phyloP scores from a whole-genome alignment of 805 yeast species.

The Wickerhamiella lipophila region DNA sequence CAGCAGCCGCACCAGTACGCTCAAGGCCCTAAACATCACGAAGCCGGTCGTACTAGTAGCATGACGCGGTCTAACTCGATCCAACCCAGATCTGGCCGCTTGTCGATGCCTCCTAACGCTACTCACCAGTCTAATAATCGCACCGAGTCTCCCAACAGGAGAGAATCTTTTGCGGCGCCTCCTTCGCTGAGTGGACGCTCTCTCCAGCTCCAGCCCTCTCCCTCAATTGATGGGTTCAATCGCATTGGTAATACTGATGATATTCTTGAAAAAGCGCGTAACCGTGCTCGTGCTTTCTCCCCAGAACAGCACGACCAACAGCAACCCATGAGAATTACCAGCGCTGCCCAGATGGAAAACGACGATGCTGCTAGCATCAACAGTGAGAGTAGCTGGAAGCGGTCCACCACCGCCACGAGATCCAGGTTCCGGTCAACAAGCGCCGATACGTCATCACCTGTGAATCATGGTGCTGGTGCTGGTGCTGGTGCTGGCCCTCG shows the following conservation, averaged over 20 bases:
- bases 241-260: slow-evolving; percentile 3
- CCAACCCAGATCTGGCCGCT: neutral
- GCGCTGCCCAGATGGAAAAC: slow-evolving; percentile 10
- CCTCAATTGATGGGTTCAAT: slow-evolving; percentile 11
- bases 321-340: neutral
- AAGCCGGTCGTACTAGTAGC: neutral
- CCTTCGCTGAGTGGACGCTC: neutral
- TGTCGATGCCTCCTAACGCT: neutral
- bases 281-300: slow-evolving; percentile 1
- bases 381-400: slow-evolving; percentile 20
- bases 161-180: slow-evolving; percentile 3
- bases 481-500: too few relatives aligned
- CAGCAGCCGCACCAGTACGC: slow-evolving; percentile 1
- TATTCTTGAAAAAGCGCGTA: slow-evolving; percentile 2
- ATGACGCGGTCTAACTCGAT: neutral
- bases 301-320: neutral
- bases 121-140: neutral
- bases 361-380: slow-evolving; percentile 17
- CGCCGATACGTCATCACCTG: neutral
- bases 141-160: neutral
- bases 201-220: slow-evolving; percentile 10
- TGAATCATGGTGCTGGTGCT: too few relatives aligned
- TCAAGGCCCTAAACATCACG: neutral
- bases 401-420: slow-evolving; percentile 10
- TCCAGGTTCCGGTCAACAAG: slow-evolving; percentile 5